Base-by-base conservation (phyloP, 805 yeast genomes). In the Cyberlindnera bimundalis region DNA sequence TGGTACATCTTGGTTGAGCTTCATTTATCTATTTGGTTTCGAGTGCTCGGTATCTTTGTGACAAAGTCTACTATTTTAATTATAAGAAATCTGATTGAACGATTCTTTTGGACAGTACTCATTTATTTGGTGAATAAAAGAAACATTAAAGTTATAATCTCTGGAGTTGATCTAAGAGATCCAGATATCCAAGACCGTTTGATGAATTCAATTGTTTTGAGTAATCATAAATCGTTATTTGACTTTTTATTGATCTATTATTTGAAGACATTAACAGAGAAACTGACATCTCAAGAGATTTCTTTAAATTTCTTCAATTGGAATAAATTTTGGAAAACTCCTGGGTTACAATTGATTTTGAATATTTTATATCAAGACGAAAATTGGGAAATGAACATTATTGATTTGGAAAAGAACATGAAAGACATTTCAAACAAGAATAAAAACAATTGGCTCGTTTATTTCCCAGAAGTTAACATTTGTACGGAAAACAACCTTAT, bases 381-480 rank as follows among this genome's bases (percentile, higher is more conserved):
- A 48, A 86, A 85, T 52, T 78, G 85, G 84, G 76, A 50, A 10
- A 46, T 66, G 33, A 48, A 47, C 6, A 48, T 47, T 8, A 40
- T 37, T 13, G 52, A 72, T 47, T 56, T 78, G 25, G 74, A 73
- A 29, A 48, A 54, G 13, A 45, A 50, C 24, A 26, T 50, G 45
- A 59, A 67, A 29, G 56, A 64, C 54, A 25, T 53, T 48, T 11
- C 16, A 6, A 45, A 15, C 5, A 67, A 69, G 3, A 68, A 59
- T 26, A 35, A 51, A n/a, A 67, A 66, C 20, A 73, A 76, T 49
- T 80, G 95, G 86, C 51, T 88, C 0, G 78, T 81, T 1, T 48
- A 85, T 8, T 89, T 89, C 50, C 97, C 97, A 0, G 97, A 90
- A 60, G 96, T 85, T 5, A 84, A 84, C 53, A 75, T 84, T 7